These are phyloP conservation scores for Salix purpurea DNA, from an alignment of 345 rosid species.

Conservation along the genomic window DNA sequence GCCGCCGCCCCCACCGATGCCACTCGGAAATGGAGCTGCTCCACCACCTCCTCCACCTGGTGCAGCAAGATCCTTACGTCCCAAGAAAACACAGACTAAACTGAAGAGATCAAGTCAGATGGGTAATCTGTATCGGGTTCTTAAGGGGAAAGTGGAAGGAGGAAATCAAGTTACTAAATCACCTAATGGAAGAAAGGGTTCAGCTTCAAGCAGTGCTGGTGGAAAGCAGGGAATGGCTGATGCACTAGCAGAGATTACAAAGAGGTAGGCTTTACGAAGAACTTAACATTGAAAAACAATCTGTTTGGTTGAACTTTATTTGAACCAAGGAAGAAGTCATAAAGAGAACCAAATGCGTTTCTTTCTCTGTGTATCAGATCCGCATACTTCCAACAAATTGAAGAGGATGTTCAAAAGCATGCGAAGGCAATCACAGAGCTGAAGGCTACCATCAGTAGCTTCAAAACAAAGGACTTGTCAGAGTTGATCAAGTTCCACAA, in stretches of 20 bases:
- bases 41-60: slow-evolving; percentile 71
- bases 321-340: background rate
- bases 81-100: slow-evolving; percentile 64
- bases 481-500: slow-evolving; percentile 66
- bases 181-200: slow-evolving; percentile 30
- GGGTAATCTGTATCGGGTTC: slow-evolving; percentile 62
- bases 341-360: background rate
- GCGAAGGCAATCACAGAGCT: slow-evolving; percentile 51
- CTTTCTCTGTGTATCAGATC: slow-evolving; percentile 44
- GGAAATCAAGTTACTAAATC: slow-evolving; percentile 35
- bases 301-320: background rate
- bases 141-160: slow-evolving; percentile 80
- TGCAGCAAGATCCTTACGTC: slow-evolving; percentile 51
- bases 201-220: slow-evolving; percentile 24
- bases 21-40: slow-evolving; percentile 32
- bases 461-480: slow-evolving; percentile 73
- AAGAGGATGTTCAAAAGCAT: slow-evolving; percentile 69
- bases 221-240: slow-evolving; percentile 98
- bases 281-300: background rate
- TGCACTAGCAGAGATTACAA: slow-evolving; percentile 92
- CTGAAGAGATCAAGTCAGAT: slow-evolving; percentile 80
- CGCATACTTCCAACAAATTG: slow-evolving; percentile 80
- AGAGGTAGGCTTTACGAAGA: slow-evolving; percentile 39
- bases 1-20: slow-evolving; percentile 33
- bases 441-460: slow-evolving; percentile 47